Percentiles rank a stretch among this genome's conserved stretches.
phyloP scores from a whole-genome alignment of 495 filamentous ascomycete genomes.

The Penicillium chermesinum region DNA sequence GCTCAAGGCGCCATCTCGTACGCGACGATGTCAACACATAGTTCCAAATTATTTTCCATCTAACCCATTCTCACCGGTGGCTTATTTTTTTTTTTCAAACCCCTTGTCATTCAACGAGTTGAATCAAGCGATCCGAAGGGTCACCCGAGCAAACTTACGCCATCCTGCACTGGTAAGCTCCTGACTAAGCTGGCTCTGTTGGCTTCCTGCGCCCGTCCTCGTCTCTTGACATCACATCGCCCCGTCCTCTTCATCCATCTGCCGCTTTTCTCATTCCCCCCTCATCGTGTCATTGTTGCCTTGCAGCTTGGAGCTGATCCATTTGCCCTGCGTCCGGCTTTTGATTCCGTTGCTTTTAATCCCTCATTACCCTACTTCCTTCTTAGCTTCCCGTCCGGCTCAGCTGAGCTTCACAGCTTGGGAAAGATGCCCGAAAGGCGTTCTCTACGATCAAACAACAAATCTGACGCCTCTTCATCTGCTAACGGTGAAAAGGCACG shows the following conservation, averaged over 20 bases:
- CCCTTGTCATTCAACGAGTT: neutral
- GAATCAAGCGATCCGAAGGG: neutral
- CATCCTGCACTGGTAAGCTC: constrained; percentile 23
- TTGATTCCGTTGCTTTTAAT: constrained; percentile 11
- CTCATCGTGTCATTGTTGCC: constrained; percentile 20
- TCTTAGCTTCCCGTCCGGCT: constrained; percentile 30
- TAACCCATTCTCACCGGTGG: neutral
- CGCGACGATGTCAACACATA: too few relatives aligned
- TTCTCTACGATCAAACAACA: constrained; percentile 53
- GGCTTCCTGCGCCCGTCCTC: constrained; percentile 34
- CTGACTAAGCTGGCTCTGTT: constrained; percentile 41
- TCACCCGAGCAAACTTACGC: neutral
- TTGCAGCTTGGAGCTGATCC: constrained; percentile 12
- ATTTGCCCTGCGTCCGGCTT: constrained; percentile 18
- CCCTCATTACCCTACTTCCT: constrained; percentile 23
- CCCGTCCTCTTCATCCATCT: constrained; percentile 38
- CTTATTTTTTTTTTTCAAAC: neutral
- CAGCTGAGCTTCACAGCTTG: constrained; percentile 34
- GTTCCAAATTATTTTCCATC: too few relatives aligned
- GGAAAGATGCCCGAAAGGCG: constrained; percentile 54
- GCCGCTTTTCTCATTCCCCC: constrained; percentile 16
- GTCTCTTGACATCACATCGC: constrained; percentile 47
- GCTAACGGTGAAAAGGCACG: constrained; percentile 53
- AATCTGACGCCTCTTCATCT: constrained; percentile 50
- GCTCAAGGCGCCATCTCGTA: neutral